Base-by-base conservation (phyloP, 2,329 filamentous ascomycete species). In the Hypoxylon rubiginosum region DNA sequence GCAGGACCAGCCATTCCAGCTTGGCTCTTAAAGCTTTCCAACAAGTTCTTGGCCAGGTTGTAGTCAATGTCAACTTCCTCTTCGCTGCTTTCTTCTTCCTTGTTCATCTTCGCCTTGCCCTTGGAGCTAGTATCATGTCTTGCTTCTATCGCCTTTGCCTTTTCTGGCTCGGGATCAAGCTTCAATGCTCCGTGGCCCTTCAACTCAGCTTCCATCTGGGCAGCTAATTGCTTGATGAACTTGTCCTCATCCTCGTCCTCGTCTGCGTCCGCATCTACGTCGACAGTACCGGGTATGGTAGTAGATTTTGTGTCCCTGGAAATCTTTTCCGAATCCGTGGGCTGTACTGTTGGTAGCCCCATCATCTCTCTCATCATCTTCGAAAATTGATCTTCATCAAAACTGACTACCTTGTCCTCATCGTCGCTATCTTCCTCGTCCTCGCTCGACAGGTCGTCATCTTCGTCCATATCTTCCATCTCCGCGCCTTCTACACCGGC, bases 331-430 rank as follows among this genome's bases (percentile, higher is more conserved):
- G 57, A 50, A 45, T 57, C 43, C 48, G 56, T 65, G 36, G 53
- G 24, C 7, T 60, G 69, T 49, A 71, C 74, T 0, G 79, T 71
- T 26, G 84, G 83, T 48, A 89, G 83, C 0, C 92, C 92, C 90
- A 96, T 94, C 90, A 97, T 94, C 75, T 97, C 92, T 65, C 90
- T 88, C 93, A 99, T 97, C 86, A 97, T 93, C 57, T 83, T 87
- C 8, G 91, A 86, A 71, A 97, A 97, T 58, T 95, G 91, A 36
- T 90, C 88, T 77, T 98, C 94, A 69, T 97, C 89, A 71, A 97
- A 95, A 61, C 89, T 91, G 5, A 92, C 88, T 49, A 91, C 91
- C 71, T 90, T 90, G 68, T 94, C 91, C 73, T 93, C 91, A 19
- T 86, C 87, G 21, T 90, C 88, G 64, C 85, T 88, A 53, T 82